These are phyloP conservation scores for Cryptococcus depauperatus DNA, from an alignment of 1,284 basidiomycete species.

Conservation along the genomic window DNA sequence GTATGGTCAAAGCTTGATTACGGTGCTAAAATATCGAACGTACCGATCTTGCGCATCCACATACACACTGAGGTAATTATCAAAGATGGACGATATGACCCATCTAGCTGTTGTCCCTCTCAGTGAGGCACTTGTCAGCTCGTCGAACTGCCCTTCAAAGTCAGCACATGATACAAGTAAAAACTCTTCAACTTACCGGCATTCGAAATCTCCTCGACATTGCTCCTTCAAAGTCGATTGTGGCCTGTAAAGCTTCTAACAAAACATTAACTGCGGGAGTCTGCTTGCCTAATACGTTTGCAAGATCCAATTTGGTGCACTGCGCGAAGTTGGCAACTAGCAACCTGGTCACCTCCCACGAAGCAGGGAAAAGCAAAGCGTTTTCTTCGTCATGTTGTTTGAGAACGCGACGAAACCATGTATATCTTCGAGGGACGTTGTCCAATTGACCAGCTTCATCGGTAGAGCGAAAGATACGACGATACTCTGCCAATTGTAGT, in stretches of 20 bases:
- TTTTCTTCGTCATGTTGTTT: conserved; percentile 82
- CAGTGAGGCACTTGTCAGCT: conserved; percentile 24
- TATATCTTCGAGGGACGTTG: conserved; percentile 85
- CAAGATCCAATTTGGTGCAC: conserved; percentile 56
- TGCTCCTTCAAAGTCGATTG: conserved; percentile 73
- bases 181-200: conserved; percentile 53
- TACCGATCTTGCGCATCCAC: conserved; percentile 91
- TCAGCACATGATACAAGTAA: not conserved
- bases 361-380: conserved; percentile 66
- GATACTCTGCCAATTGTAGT: conserved; percentile 89
- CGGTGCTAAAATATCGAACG: conserved; percentile 3
- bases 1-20: not conserved
- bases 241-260: conserved; percentile 74
- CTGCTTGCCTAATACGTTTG: conserved; percentile 43
- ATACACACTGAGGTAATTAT: conserved; percentile 84
- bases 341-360: conserved; percentile 75
- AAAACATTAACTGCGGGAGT: conserved; percentile 66
- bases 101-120: conserved; percentile 39
- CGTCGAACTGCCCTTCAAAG: conserved; percentile 37
- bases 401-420: conserved; percentile 92
- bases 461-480: conserved; percentile 83
- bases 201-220: conserved; percentile 71
- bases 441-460: conserved; percentile 94
- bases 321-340: conserved; percentile 75
- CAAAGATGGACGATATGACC: conserved; percentile 77